These are phyloP conservation scores for Nakaseomyces nivariensis DNA, from an alignment of 1,139 yeast genomes.

Conservation along the genomic window DNA sequence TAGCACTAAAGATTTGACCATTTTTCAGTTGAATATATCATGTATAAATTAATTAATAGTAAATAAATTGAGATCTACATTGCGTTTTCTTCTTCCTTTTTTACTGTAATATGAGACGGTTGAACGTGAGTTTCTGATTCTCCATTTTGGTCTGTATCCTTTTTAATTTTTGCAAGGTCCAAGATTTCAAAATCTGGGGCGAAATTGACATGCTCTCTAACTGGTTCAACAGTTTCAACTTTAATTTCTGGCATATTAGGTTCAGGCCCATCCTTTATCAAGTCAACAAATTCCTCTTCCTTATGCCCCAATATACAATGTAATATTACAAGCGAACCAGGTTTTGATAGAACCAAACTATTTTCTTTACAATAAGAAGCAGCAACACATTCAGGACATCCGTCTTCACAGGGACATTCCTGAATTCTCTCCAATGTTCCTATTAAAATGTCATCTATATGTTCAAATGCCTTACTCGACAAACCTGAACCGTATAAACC, in stretches of 20 bases:
- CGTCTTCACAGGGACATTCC: slow-evolving; percentile 70
- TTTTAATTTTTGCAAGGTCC: slow-evolving; percentile 30
- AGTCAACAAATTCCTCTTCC: slow-evolving; percentile 37
- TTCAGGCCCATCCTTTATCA: slow-evolving; percentile 74
- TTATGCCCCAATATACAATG: slow-evolving; percentile 39
- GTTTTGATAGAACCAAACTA: slow-evolving; percentile 74
- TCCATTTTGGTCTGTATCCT: neutral
- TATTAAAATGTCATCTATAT: slow-evolving; percentile 52
- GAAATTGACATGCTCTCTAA: slow-evolving; percentile 43
- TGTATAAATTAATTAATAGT: too few relatives aligned
- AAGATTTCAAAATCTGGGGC: slow-evolving; percentile 51
- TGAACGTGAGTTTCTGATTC: neutral
- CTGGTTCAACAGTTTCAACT: slow-evolving; percentile 61
- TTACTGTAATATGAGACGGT: too few relatives aligned
- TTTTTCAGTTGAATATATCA: too few relatives aligned
- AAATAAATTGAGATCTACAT: too few relatives aligned
- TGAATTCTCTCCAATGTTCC: slow-evolving; percentile 51
- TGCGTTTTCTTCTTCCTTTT: neutral
- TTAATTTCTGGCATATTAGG: slow-evolving; percentile 57
- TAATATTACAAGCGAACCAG: slow-evolving; percentile 70
- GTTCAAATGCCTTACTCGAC: slow-evolving; percentile 67
- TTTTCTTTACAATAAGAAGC: slow-evolving; percentile 72
- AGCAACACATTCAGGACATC: slow-evolving; percentile 78
- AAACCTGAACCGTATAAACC: slow-evolving; percentile 74
- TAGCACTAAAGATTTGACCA: too few relatives aligned